Conservation (phyloP, 1,139 yeast species). For the Sugiyamaella neomexicana region DNA sequence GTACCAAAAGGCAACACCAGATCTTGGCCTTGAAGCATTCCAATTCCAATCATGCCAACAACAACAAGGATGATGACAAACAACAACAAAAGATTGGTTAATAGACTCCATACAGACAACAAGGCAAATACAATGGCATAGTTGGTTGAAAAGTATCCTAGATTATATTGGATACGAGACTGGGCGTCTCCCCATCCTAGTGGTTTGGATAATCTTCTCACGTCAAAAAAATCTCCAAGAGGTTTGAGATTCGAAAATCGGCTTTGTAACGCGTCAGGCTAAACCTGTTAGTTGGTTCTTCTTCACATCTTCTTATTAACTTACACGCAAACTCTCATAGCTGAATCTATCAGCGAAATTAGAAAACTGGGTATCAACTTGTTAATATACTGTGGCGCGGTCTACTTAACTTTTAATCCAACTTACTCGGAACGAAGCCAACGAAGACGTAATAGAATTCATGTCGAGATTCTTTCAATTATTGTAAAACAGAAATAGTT, state of each 20-base stretch:
- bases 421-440: conserved; percentile 19
- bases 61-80: conserved; percentile 63
- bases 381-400: not conserved
- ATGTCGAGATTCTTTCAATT: conserved; percentile 15
- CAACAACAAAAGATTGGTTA: conserved; percentile 79
- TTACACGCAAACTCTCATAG: conserved; percentile 26
- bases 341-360: conserved; percentile 23
- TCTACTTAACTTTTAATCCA: not conserved
- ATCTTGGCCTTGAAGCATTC: conserved; percentile 76
- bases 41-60: conserved; percentile 78
- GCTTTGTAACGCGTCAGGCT: conserved; percentile 29
- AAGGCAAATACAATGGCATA: conserved; percentile 74
- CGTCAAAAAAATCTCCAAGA: conserved; percentile 90
- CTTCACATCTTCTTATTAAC: conserved; percentile 3
- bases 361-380: conserved; percentile 14
- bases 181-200: conserved; percentile 86
- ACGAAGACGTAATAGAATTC: conserved; percentile 28
- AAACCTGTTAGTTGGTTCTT: not conserved
- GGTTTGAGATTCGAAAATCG: conserved; percentile 76
- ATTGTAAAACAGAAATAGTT: not conserved
- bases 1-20: conserved; percentile 52
- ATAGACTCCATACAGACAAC: conserved; percentile 66
- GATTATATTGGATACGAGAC: conserved; percentile 79
- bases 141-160: conserved; percentile 86
- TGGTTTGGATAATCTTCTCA: conserved; percentile 88